Conservation (phyloP, 306 rosid species). For the Astragalus membranaceus region DNA sequence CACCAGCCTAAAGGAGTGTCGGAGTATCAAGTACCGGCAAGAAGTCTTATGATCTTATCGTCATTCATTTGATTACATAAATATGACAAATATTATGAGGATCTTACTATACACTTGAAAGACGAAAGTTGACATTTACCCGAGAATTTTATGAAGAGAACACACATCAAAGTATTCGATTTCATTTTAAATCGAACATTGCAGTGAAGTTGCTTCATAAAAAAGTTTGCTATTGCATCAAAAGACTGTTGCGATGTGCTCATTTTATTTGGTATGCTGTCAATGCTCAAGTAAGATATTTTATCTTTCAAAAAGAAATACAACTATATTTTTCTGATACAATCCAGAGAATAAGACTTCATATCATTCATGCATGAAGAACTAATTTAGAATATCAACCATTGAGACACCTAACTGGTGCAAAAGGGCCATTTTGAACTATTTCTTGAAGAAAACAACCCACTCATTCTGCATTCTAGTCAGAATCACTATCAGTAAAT, state of each 20-base stretch:
- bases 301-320: background rate
- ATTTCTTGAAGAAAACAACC: background rate
- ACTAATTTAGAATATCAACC: background rate
- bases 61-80: no score
- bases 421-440: conserved; percentile 4
- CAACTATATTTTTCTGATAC: background rate
- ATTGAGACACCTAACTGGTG: background rate
- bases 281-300: background rate
- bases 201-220: background rate
- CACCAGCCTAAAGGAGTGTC: no score
- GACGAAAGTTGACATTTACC: no score
- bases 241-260: background rate
- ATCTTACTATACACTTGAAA: no score
- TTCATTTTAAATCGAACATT: no score
- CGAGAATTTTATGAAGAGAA: no score
- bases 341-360: background rate
- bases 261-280: background rate
- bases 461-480: conserved; percentile 29
- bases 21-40: no score
- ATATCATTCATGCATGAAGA: background rate
- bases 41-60: no score
- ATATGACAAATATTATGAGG: no score
- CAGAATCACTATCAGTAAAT: conserved; percentile 33
- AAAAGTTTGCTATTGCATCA: background rate
- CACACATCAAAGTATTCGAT: no score